Conservation (phyloP, 2,329 filamentous ascomycete species). For the Amauroascus niger region DNA sequence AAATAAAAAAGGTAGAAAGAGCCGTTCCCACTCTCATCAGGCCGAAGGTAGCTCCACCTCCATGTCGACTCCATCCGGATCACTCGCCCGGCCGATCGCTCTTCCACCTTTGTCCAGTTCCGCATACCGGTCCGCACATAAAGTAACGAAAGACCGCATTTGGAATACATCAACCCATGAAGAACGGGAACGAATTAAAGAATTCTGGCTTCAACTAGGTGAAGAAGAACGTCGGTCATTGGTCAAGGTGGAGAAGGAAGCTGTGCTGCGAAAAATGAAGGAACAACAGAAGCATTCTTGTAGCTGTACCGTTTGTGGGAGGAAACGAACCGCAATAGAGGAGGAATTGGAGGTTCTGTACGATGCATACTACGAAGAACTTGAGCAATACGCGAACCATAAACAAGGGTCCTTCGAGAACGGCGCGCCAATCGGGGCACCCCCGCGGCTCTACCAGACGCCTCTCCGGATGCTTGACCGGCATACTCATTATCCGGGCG, state of each 20-base stretch:
- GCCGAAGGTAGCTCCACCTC: constrained; percentile 34
- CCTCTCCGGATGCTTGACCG: constrained; percentile 46
- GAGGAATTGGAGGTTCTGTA: constrained; percentile 96
- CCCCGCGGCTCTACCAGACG: constrained; percentile 54
- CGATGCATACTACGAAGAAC: constrained; percentile 95
- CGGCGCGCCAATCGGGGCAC: constrained; percentile 56
- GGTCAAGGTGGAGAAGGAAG: constrained; percentile 97
- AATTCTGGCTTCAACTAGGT: constrained; percentile 91
- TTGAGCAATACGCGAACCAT: constrained; percentile 92
- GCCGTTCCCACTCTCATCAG: constrained; percentile 28
- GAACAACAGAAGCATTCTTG: constrained; percentile 99
- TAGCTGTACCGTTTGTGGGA: constrained; percentile 92
- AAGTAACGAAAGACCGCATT: constrained; percentile 67
- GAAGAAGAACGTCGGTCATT: constrained; percentile 91
- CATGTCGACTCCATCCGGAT: constrained; percentile 37
- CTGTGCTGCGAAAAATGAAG: constrained; percentile 98
- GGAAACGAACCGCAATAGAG: constrained; percentile 93
- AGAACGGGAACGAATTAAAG: constrained; percentile 93
- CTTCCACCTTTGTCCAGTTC: constrained; percentile 37
- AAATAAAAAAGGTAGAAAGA: constrained; percentile 36
- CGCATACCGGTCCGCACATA: constrained; percentile 35
- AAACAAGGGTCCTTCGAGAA: constrained; percentile 54
- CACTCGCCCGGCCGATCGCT: constrained; percentile 34
- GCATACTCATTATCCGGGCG: constrained; percentile 45
- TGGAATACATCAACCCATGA: constrained; percentile 95